Evolutionary conservation across 208 protist species (phyloP).

Genomic region (Crithidia brevicula): DNA sequence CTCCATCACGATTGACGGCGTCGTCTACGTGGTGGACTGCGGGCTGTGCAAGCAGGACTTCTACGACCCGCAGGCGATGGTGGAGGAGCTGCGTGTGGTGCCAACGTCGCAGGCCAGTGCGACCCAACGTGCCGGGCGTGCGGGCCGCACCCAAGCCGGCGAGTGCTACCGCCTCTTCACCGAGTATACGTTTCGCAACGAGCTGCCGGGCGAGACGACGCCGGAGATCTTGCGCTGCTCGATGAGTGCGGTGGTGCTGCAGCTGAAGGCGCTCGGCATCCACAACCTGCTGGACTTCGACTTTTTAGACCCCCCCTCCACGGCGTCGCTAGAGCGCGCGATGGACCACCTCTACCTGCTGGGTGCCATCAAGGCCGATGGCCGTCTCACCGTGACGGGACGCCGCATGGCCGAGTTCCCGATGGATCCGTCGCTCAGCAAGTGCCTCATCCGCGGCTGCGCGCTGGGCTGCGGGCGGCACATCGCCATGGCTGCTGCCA

Average conservation of each 20-base stretch:
- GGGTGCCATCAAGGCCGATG: constrained; percentile 98
- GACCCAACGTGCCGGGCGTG: constrained; percentile 95
- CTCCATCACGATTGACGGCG: constrained; percentile 99
- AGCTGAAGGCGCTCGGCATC: constrained; percentile 97
- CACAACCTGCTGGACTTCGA: constrained; percentile 98
- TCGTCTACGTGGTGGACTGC: constrained; percentile 99
- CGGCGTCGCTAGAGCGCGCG: constrained; percentile 96
- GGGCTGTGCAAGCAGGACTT: constrained; percentile 98
- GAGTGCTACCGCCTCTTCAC: constrained; percentile 98
- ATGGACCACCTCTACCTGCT: constrained; percentile 98
- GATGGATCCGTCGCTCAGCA: constrained; percentile 98
- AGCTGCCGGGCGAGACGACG: constrained; percentile 92
- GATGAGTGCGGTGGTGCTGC: constrained; percentile 96
- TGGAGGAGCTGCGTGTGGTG: constrained; percentile 96
- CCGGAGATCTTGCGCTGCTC: constrained; percentile 98
- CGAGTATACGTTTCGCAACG: constrained; percentile 94
- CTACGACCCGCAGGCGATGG: constrained; percentile 97
- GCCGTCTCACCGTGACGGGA: constrained; percentile 96
- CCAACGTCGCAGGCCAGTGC: constrained; percentile 97
- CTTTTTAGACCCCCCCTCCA: constrained; percentile 98
- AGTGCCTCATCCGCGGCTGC: constrained; percentile 86
- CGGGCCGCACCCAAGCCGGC: constrained; percentile 94
- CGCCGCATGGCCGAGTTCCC: constrained; percentile 99
- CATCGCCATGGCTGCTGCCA: constrained; percentile 89
- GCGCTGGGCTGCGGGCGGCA: constrained; percentile 82